Evolutionary conservation across 768 basidiomycete genomes (phyloP).

Genomic region (Termitomyces sp.): DNA sequence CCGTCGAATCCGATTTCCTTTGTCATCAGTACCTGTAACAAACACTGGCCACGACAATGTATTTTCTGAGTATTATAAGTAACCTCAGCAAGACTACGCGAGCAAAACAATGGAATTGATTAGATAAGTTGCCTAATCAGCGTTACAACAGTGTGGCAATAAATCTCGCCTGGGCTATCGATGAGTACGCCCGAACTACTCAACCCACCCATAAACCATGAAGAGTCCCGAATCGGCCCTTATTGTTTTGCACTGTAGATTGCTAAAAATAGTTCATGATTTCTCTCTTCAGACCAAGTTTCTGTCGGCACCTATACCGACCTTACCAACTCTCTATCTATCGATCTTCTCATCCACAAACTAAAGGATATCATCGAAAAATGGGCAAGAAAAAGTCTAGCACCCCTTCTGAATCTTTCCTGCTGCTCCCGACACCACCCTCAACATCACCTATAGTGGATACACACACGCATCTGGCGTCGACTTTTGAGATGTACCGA

Average conservation of each 20-base stretch:
- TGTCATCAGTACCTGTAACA: neutral
- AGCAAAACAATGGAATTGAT: too few species aligned
- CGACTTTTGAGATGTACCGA: conserved; percentile 65
- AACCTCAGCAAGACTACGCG: too few species aligned
- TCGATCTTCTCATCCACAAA: neutral
- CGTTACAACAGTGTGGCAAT: too few species aligned
- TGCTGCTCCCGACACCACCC: conserved; percentile 36
- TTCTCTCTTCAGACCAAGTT: conserved; percentile 1
- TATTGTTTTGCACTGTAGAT: too few species aligned
- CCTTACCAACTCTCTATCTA: neutral
- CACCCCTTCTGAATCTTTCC: conserved; percentile 32
- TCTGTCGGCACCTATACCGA: conserved; percentile 3
- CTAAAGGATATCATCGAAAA: conserved; percentile 7
- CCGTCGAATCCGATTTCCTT: neutral
- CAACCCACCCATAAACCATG: too few species aligned
- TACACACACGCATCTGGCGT: conserved; percentile 82
- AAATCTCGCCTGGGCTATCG: too few species aligned
- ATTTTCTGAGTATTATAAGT: neutral
- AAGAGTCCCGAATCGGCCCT: too few species aligned
- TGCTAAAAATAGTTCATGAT: conserved; percentile 3
- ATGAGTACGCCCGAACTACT: too few species aligned
- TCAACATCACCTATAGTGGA: conserved; percentile 55
- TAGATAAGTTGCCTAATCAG: too few species aligned
- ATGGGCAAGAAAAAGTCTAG: conserved; percentile 40
- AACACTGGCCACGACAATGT: neutral